Conservation (phyloP, 495 filamentous ascomycete species). For the Neurospora cerealis region DNA sequence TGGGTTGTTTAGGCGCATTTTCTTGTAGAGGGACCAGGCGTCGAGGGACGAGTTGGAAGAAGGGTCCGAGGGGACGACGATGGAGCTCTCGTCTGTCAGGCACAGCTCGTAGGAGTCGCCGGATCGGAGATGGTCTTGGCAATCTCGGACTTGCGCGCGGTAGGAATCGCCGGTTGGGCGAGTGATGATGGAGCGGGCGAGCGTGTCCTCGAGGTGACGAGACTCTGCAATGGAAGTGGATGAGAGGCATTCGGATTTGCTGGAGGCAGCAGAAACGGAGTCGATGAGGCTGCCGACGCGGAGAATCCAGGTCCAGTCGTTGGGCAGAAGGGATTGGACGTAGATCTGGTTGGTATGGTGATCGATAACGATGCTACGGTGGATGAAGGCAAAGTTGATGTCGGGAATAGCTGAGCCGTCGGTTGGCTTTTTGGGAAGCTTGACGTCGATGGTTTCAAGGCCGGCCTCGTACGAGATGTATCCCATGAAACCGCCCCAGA, state of each 20-base stretch:
- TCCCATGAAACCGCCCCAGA: background rate
- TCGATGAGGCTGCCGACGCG: background rate
- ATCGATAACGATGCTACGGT: background rate
- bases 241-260: background rate
- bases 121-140: background rate
- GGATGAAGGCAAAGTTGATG: background rate
- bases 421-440: background rate
- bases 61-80: background rate
- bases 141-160: background rate
- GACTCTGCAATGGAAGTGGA: background rate
- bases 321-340: background rate
- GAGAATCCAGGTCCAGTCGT: background rate
- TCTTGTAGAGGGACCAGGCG: background rate
- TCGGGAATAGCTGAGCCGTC: background rate
- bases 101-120: background rate
- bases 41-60: background rate
- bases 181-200: background rate
- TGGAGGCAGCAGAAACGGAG: background rate
- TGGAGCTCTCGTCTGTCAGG: background rate
- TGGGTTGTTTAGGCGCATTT: background rate
- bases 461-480: background rate
- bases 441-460: background rate
- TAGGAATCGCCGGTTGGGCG: background rate
- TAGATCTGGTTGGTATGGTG: background rate
- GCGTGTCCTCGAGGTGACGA: background rate